Evolutionary conservation across 805 yeast genomes (phyloP), one percentile per base, ranked within the genome.

Genomic region (Metschnikowia similis): DNA sequence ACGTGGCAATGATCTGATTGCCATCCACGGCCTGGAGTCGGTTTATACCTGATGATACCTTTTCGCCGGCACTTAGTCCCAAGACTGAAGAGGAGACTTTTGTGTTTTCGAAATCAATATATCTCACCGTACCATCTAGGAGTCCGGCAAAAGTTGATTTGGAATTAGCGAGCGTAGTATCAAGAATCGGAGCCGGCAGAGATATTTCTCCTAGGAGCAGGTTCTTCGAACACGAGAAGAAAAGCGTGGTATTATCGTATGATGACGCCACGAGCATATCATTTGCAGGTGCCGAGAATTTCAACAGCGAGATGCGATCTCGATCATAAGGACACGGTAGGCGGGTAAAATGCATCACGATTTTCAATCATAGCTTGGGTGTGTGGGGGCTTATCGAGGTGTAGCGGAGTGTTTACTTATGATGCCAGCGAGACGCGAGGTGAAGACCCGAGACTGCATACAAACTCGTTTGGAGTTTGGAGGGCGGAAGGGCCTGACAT

Each of bases 101-200:
- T 52, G 52, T 50, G 54, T 76, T 75, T 48, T 79, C 84, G 41
- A 75, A 61, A 65, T 85, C 87, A 4, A 80, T 61, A 42, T 70
- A 71, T 17, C 75, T 63, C 1, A 84, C 66, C n/a, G 73, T 65
- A 2, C 89, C 87, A 53, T 81, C 81, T 2, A 81, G 66, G 28
- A 74, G 72, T 0, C 85, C 84, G 2, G 73, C 70, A 50, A 68
- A 78, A 1, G 79, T 72, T 7, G 61, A 51, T 35, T 53, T 64
- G 55, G 59, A 52, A 43, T 64, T 38, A 46, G 59, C 59, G 50
- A 56, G 52, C 3, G 70, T 66, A 26, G 72, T 62, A 26, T 64
- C 55, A n/a, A 71, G 58, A 10, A 65, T 62, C 4, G 71, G 64
- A 27, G 49, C 21, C 4, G 56, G 52, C 35, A 54, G 29, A 21